Base-by-base conservation (phyloP, 2,329 filamentous ascomycete species). In the Salinomyces thailandicus region DNA sequence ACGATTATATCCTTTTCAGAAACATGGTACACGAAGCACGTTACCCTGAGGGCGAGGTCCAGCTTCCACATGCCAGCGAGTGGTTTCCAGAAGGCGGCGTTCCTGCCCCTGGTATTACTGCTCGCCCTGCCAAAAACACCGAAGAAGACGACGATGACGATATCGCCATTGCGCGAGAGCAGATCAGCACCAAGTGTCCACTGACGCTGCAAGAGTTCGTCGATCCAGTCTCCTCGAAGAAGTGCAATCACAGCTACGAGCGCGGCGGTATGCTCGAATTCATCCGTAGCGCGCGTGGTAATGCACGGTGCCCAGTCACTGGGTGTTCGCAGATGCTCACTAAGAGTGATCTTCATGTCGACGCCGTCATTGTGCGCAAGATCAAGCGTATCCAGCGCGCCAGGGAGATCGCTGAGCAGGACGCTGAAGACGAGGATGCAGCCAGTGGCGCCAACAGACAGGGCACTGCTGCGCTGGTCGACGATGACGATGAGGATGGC, bases 201-300 rank as follows among this genome's bases (percentile, higher is more conserved):
- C 57, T 87, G 14, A 81, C 80, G 0, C 63, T 85, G 45, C 64
- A 66, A 35, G 64, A 71, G 30, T 77, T 85, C 63, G 62, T 65
- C 28, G 70, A 84, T 35, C 82, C 82, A 0, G 76, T 74, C 50
- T 81, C 73, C 37, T 82, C 74, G 48, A 62, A 54, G 11, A 72
- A 73, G 45, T 87, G 82, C 63, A 76, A 73, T 37, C 82, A 87
- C 55, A 77, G 72, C 0, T 87, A 84, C 53, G 79, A 87, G 52
- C 79, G 74, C 55, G 51, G 55, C 1, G 73, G 75, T 1, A 78
- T 87, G 26, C 39, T 73, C 16, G 69, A 75, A 29, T 78, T 66
- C 54, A 67, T 67, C 24, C 37, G 55, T 3, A 28, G 18, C 1
- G 27, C 39, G 4, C 18, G 35, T 14, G 20, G 36, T 6, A 48